These are phyloP conservation scores for Solanum arcanum DNA, from an alignment of 257 asterid genomes.

Conservation along the genomic window DNA sequence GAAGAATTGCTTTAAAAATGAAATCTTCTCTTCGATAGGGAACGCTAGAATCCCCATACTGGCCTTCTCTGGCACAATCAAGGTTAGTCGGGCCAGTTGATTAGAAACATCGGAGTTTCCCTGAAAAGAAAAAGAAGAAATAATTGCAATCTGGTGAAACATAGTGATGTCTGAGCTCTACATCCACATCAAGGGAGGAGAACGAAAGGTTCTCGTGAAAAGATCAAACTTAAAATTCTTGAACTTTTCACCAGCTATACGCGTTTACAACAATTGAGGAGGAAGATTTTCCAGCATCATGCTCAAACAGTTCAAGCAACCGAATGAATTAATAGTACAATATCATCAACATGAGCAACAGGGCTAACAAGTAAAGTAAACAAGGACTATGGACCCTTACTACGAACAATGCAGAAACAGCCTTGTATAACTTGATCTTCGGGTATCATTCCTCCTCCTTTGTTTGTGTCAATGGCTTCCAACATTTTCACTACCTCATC, in stretches of 20 bases:
- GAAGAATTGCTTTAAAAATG: background rate
- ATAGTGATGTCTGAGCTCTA: background rate
- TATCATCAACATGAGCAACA: background rate
- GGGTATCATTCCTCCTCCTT: slow-evolving; percentile 92
- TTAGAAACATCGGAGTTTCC: background rate
- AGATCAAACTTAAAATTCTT: background rate
- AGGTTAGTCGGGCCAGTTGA: background rate
- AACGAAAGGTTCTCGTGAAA: background rate
- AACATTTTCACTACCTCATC: slow-evolving; percentile 70
- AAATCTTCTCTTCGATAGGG: background rate
- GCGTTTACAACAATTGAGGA: background rate
- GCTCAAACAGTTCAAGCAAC: slow-evolving; percentile 3
- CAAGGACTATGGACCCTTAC: slow-evolving; percentile 55
- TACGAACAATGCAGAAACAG: slow-evolving; percentile 70
- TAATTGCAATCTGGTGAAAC: background rate
- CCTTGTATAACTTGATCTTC: slow-evolving; percentile 51
- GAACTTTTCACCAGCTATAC: background rate
- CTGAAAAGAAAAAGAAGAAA: background rate
- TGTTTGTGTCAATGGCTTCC: slow-evolving; percentile 81
- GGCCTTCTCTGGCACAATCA: background rate
- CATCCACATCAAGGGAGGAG: background rate
- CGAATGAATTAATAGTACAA: background rate
- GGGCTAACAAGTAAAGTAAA: background rate
- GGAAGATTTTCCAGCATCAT: background rate
- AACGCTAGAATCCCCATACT: background rate